Percentiles rank a stretch among this genome's conserved stretches.
Conservation (phyloP, 768 basidiomycete genomes). For the Suillus subluteus region DNA sequence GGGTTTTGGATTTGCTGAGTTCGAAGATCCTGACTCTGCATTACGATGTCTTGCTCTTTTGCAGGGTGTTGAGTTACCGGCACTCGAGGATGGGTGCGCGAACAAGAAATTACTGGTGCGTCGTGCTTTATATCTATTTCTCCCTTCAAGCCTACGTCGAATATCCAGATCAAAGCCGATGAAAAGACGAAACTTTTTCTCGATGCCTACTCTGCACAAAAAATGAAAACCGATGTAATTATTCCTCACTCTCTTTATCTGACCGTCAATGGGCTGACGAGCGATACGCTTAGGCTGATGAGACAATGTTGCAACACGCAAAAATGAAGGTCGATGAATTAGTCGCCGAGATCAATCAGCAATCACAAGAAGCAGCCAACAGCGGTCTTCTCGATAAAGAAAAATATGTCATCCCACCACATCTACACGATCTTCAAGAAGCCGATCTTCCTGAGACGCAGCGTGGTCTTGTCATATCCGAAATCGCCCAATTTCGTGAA, state of each 20-base stretch:
- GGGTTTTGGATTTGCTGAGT: conserved; percentile 97
- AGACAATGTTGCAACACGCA: conserved; percentile 62
- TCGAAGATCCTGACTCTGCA: conserved; percentile 90
- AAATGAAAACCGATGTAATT: conserved; percentile 83
- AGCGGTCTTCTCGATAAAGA: conserved; percentile 80
- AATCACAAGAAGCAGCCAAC: conserved; percentile 75
- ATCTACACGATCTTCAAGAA: conserved; percentile 94
- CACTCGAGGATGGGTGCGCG: conserved; percentile 59
- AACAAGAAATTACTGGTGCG: conserved; percentile 74
- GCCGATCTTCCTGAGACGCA: conserved; percentile 94
- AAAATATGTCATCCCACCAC: conserved; percentile 91
- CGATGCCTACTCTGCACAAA: conserved; percentile 80
- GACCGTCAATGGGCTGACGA: background rate
- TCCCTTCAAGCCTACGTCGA: conserved; percentile 44
- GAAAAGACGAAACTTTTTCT: conserved; percentile 90
- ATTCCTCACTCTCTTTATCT: background rate
- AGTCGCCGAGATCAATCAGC: conserved; percentile 70
- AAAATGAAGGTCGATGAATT: conserved; percentile 66
- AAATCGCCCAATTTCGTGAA: conserved; percentile 96
- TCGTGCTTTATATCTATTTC: conserved; percentile 24
- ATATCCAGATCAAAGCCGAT: conserved; percentile 87
- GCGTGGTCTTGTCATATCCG: conserved; percentile 91
- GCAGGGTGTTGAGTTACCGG: conserved; percentile 65
- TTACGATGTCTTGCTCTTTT: conserved; percentile 72
- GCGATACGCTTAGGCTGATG: conserved; percentile 59